Evolutionary conservation across 306 rosid species (phyloP), one percentile per base, ranked within the genome.

Genomic region (Alnus rubra): DNA sequence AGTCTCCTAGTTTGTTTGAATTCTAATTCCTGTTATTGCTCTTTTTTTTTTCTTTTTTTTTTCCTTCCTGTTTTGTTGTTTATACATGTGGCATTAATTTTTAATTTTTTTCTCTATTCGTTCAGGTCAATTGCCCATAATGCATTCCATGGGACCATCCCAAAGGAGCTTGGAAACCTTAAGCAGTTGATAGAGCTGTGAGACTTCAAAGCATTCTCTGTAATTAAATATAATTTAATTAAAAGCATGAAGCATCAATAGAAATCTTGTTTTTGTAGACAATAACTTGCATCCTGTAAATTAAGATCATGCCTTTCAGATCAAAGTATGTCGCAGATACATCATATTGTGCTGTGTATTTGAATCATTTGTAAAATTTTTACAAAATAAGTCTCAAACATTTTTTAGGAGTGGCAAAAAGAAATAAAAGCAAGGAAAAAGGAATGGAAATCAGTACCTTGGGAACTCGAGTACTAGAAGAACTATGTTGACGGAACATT

Each of bases 131-230:
- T 78, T 45, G 69, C 54, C 70, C 45, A 6, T 71, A 83, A 83
- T 73, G 2, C 77, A 44, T 83, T 83, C 56, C 52, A 11, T 7
- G 86, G 86, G 4, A 10, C 74, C 48, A 71, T 83, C 60, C 86
- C 86, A 11, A 83, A 69, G 82, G 86, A 83, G 77, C 76, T 83
- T 74, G 86, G 82, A 51, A 83, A 78, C 50, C 86, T 83, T 44
- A 69, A n/a, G 80, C 54, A 60, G 14, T 72, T 83, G 11, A 39
- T 0, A 6, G 0, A 39, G 80, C 63, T 83, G 86, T 83, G 74
- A 83, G 86, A 42, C 18, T 39, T 52, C 33, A 60, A 30, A 28
- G 7, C 51, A 37, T 69, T 35, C 4, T 30, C 11, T 42, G 14
- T 7, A 19, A 8, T 15, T 1, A 64, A 62, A 64, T 9, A 37